Evolutionary conservation across 306 rosid species (phyloP), one percentile per base, ranked within the genome.

Genomic region (Quercus mongolica): DNA sequence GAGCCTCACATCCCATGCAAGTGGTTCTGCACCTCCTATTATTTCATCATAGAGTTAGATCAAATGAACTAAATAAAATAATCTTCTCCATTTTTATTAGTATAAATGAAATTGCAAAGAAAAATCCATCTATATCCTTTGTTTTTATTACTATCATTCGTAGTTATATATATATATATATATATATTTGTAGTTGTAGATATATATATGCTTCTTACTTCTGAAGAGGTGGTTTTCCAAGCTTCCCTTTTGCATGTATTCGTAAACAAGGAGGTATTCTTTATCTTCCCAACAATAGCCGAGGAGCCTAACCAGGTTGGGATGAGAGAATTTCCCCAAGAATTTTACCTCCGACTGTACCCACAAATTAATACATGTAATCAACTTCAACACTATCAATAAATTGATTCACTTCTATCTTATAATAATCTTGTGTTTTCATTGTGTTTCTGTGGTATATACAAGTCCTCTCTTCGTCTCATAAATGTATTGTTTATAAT

Each of bases 201-300:
- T 4, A 64, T 21, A 21, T 23, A 3, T 25, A 1, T 12, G 10
- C 6, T 33, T 21, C 87, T 8, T 86, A 92, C 99, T 91, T 81
- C 89, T 82, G 63, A 96, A 96, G n/a, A 96, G 89, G 86, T 96
- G 98, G 69, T 77, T 90, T 65, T 96, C 99, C 80, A 93, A 80
- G 80, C 99, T 96, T 1, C 99, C 99, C 78, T 83, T 96, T 23
- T 71, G 91, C 96, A 90, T 85, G 74, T 86, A 85, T 56, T 96
- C 94, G 19, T 93, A 96, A 0, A 93, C 94, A 0, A 95, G 92
- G 10, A 95, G 82, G 56, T 78, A 90, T 46, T 89, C 85, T 20
- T 81, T 81, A 2, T 90, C 93, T 77, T 95, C 97, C 89, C 90
- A 90, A 18, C 98, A 95, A 31, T 86, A 89, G 1, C 99, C 99